phyloP scores from a whole-genome alignment of 495 filamentous ascomycete species.

The Aspergillus cristatus region DNA sequence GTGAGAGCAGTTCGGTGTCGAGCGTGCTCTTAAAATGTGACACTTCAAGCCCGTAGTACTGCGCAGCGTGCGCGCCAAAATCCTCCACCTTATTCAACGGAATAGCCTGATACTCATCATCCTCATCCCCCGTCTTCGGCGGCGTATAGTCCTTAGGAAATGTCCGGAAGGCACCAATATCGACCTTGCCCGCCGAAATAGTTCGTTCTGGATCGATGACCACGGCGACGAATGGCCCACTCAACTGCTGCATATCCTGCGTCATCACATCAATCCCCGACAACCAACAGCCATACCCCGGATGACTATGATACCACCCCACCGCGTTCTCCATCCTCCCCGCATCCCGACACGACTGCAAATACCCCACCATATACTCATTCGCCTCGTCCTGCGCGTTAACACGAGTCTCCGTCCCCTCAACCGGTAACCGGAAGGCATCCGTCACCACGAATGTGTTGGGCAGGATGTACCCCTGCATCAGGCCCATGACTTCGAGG shows the following conservation, averaged over 20 bases:
- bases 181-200: constrained; percentile 88
- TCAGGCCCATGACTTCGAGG: constrained; percentile 95
- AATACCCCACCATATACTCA: constrained; percentile 90
- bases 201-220: constrained; percentile 97
- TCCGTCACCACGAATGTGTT: constrained; percentile 90
- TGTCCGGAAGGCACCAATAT: constrained; percentile 94
- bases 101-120: constrained; percentile 53
- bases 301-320: constrained; percentile 98
- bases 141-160: constrained; percentile 69
- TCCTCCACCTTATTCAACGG: constrained; percentile 89
- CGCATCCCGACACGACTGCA: constrained; percentile 60
- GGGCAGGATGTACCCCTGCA: constrained; percentile 83
- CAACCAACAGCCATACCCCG: constrained; percentile 97
- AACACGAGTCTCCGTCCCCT: constrained; percentile 95
- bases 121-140: constrained; percentile 39
- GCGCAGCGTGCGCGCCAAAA: constrained; percentile 83
- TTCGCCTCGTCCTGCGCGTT: constrained; percentile 93
- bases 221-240: constrained; percentile 88
- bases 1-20: constrained; percentile 73
- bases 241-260: constrained; percentile 75
- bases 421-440: constrained; percentile 87
- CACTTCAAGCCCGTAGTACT: constrained; percentile 86
- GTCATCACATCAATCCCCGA: constrained; percentile 92
- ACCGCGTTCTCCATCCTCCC: constrained; percentile 84
- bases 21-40: constrained; percentile 89